Conservation (phyloP, 2,329 filamentous ascomycete species). For the Dactylellina parvicollis region DNA sequence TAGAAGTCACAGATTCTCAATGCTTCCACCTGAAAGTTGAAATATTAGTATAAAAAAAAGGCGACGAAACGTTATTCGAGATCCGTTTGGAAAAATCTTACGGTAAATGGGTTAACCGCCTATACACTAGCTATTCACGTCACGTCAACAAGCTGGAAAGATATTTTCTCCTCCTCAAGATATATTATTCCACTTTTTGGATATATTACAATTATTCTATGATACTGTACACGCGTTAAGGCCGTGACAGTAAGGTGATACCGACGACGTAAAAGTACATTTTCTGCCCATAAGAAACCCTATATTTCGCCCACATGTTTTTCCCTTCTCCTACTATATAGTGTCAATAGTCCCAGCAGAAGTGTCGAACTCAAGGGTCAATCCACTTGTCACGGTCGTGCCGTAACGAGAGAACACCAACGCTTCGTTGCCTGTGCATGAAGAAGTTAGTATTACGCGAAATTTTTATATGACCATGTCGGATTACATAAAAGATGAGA, state of each 20-base stretch:
- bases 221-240: constrained; percentile 30
- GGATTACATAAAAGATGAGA: not conserved
- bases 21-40: too few relatives aligned
- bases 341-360: constrained; percentile 11
- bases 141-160: too few relatives aligned
- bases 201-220: constrained; percentile 46
- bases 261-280: not conserved
- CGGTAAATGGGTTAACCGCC: too few relatives aligned
- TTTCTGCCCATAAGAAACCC: too few relatives aligned
- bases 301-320: too few relatives aligned
- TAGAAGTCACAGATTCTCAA: too few relatives aligned
- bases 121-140: too few relatives aligned
- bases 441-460: not conserved
- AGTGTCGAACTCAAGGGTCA: constrained; percentile 27
- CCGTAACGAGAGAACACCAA: constrained; percentile 23
- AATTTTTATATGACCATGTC: too few relatives aligned
- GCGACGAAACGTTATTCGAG: too few relatives aligned
- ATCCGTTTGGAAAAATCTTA: too few relatives aligned
- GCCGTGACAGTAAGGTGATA: not conserved
- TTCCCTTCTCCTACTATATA: too few relatives aligned
- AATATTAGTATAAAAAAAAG: too few relatives aligned
- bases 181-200: not conserved
- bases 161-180: not conserved
- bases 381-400: not conserved
- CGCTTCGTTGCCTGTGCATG: constrained; percentile 1